Conservation (phyloP, 2,329 filamentous ascomycete genomes). For the Sclerotinia minor region DNA sequence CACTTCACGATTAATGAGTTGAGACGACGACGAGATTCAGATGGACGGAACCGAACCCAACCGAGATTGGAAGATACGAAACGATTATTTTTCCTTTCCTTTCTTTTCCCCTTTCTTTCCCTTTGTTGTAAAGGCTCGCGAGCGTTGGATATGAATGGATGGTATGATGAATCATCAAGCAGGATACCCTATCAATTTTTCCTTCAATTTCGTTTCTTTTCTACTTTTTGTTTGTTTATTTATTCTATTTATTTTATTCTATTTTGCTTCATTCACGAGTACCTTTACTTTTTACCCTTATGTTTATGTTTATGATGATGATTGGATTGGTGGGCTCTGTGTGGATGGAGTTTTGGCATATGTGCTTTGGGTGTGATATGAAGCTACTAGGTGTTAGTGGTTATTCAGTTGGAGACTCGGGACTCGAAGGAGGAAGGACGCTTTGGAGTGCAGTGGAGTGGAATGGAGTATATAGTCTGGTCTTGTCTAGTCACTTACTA, state of each 20-base stretch:
- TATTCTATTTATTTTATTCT: neutral
- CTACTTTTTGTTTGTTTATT: neutral
- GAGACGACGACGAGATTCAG: slow-evolving; percentile 4
- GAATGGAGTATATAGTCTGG: too few species aligned
- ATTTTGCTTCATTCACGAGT: neutral
- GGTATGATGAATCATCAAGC: neutral
- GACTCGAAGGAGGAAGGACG: too few species aligned
- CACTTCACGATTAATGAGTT: slow-evolving; percentile 19
- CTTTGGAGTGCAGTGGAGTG: too few species aligned
- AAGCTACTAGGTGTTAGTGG: neutral
- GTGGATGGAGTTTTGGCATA: slow-evolving; percentile 4
- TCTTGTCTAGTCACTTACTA: too few species aligned
- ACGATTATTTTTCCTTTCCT: neutral
- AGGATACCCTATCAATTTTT: slow-evolving; percentile 18
- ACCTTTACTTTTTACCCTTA: neutral
- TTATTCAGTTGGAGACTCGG: too few species aligned
- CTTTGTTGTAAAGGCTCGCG: neutral
- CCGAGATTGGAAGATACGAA: slow-evolving; percentile 2
- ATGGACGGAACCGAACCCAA: neutral
- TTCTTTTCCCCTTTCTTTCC: neutral
- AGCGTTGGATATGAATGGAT: slow-evolving; percentile 13
- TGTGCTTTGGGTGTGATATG: neutral
- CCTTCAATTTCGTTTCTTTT: neutral
- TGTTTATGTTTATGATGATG: slow-evolving; percentile 7
- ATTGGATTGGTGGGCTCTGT: slow-evolving; percentile 4